Percentiles rank a stretch among this genome's conserved stretches.
phyloP scores from a whole-genome alignment of 2,329 filamentous ascomycete species.

The Beauveria varroae region DNA sequence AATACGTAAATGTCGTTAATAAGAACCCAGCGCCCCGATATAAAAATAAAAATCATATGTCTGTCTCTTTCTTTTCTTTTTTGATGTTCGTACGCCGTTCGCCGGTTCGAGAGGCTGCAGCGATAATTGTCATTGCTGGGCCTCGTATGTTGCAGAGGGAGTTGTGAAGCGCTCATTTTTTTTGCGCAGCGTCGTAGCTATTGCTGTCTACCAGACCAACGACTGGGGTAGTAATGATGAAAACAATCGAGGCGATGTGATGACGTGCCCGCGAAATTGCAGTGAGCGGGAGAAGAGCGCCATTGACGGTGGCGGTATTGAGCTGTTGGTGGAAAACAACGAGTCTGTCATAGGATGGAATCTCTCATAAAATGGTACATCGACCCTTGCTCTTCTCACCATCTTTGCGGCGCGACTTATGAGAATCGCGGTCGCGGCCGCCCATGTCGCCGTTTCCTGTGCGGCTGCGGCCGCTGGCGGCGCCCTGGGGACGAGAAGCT shows the following conservation, averaged over 20 bases:
- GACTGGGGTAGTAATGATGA: not conserved
- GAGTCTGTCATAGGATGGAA: not conserved
- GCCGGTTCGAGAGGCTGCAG: conserved; percentile 27
- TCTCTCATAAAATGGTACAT: conserved; percentile 33
- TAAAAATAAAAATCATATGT: conserved; percentile 18
- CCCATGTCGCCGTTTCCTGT: conserved; percentile 29
- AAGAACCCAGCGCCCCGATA: conserved; percentile 29
- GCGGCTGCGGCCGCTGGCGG: conserved; percentile 30
- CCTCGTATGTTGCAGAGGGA: conserved; percentile 2
- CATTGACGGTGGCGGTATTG: not conserved
- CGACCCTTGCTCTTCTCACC: conserved; percentile 29
- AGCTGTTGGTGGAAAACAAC: not conserved
- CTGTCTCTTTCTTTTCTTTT: conserved; percentile 20
- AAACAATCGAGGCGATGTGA: not conserved
- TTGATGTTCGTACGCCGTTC: conserved; percentile 31
- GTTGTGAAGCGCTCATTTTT: conserved; percentile 5
- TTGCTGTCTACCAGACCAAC: not conserved
- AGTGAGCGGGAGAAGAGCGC: not conserved
- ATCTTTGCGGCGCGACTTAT: conserved; percentile 26
- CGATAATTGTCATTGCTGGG: conserved; percentile 21
- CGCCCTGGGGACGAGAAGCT: conserved; percentile 31
- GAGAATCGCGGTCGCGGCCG: conserved; percentile 24
- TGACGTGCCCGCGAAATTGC: not conserved
- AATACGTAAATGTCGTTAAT: conserved; percentile 26
- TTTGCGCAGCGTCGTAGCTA: not conserved